Conservation (phyloP, 495 filamentous ascomycete genomes). For the Diplogelasinospora grovesii region DNA sequence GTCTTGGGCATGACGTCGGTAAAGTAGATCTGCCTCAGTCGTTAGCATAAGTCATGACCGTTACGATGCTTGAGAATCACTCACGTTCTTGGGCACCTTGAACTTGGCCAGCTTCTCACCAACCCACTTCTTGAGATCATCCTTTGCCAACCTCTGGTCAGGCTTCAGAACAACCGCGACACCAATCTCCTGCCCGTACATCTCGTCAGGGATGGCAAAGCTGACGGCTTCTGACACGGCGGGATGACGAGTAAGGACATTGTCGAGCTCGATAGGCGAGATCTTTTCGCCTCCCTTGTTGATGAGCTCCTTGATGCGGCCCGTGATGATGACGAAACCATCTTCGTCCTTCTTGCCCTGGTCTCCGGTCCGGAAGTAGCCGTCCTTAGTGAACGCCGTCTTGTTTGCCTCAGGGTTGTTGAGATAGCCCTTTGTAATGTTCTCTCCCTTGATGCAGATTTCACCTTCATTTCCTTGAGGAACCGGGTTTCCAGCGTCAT, state of each 20-base stretch:
- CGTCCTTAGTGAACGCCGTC: conserved; percentile 51
- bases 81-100: conserved; percentile 78
- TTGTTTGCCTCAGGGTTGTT: conserved; percentile 71
- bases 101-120: conserved; percentile 64
- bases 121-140: conserved; percentile 61
- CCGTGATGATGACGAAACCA: conserved; percentile 70
- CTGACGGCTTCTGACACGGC: conserved; percentile 69
- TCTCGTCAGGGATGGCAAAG: conserved; percentile 68
- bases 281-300: conserved; percentile 83
- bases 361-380: conserved; percentile 81
- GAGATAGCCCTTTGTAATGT: conserved; percentile 76
- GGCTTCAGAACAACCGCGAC: conserved; percentile 69
- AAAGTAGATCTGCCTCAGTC: conserved; percentile 56
- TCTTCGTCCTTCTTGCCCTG: conserved; percentile 70
- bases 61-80: conserved; percentile 2
- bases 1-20: conserved; percentile 80
- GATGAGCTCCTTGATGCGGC: conserved; percentile 78
- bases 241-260: conserved; percentile 61
- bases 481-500: conserved; percentile 55
- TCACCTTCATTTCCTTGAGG: conserved; percentile 62
- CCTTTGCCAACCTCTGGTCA: conserved; percentile 42
- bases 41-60: background rate
- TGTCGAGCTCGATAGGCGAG: conserved; percentile 77
- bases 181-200: conserved; percentile 77
- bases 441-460: conserved; percentile 71